Conservation (phyloP, 2,329 filamentous ascomycete genomes). For the Fusarium brevicatenulatum region DNA sequence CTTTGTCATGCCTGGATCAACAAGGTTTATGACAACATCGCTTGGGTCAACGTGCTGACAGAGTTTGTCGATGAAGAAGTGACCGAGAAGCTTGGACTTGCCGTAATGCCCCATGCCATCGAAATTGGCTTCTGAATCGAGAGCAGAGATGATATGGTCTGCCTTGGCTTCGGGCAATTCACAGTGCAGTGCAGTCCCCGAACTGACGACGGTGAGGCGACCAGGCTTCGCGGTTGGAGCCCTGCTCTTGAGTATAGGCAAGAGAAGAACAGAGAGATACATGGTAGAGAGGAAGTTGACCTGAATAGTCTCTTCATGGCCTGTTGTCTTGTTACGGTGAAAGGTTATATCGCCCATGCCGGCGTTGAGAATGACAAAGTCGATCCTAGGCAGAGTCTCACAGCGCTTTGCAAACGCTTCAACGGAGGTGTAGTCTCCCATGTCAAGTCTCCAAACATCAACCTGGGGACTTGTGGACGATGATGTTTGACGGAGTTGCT, state of each 20-base stretch:
- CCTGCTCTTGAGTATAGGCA: background rate
- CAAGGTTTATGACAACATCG: background rate
- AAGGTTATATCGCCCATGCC: background rate
- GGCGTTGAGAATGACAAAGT: slow-evolving; percentile 1
- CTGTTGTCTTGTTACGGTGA: background rate
- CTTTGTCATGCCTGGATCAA: slow-evolving; percentile 4
- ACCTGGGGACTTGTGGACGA: background rate
- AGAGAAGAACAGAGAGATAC: background rate
- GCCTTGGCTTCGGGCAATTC: background rate
- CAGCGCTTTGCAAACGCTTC: background rate
- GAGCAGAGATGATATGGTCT: background rate
- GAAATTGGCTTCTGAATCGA: background rate
- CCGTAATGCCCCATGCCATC: background rate
- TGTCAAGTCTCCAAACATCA: background rate
- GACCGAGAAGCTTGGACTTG: background rate
- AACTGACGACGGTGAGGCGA: background rate
- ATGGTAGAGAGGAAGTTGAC: slow-evolving; percentile 11
- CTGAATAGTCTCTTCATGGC: slow-evolving; percentile 1
- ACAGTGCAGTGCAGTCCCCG: background rate
- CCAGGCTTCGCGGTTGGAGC: background rate
- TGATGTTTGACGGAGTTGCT: background rate
- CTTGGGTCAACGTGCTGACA: background rate
- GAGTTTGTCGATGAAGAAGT: background rate
- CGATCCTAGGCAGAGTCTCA: background rate
- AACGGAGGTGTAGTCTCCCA: background rate